Percentiles rank a stretch among this genome's conserved stretches.
Evolutionary conservation across 371 early-diverging fungal genomes (phyloP).

Genomic region (Rhizomucor pusillus): DNA sequence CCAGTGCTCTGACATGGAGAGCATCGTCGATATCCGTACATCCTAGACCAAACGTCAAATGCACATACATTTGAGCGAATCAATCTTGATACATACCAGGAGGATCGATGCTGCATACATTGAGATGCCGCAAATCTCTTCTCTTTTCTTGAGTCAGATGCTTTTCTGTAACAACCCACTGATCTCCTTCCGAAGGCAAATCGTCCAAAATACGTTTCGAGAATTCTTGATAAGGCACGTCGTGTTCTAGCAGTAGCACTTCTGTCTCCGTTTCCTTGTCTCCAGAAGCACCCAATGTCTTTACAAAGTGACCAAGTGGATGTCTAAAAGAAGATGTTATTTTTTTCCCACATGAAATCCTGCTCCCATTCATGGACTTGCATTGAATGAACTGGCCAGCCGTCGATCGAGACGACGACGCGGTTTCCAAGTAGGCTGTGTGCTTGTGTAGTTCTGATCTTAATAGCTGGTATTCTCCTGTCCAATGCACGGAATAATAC

Average conservation of each 20-base stretch:
- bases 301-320: constrained; percentile 93
- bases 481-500: constrained; percentile 89
- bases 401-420: constrained; percentile 89
- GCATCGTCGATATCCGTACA: constrained; percentile 99
- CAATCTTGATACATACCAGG: constrained; percentile 54
- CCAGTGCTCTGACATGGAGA: constrained; percentile 79
- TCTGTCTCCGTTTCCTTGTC: constrained; percentile 94
- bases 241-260: constrained; percentile 92
- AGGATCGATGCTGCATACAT: constrained; percentile 99
- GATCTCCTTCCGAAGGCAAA: constrained; percentile 85
- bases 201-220: constrained; percentile 77
- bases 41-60: constrained; percentile 36
- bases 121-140: constrained; percentile 77
- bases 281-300: constrained; percentile 86
- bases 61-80: constrained; percentile 15
- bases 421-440: constrained; percentile 71
- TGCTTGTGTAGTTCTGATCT: constrained; percentile 89
- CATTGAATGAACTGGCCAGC: constrained; percentile 79
- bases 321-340: constrained; percentile 11
- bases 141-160: constrained; percentile 65
- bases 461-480: constrained; percentile 87
- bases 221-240: constrained; percentile 93
- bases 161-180: constrained; percentile 76
- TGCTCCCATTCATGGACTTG: too few species aligned
- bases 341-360: too few species aligned